Conservation (phyloP, 495 filamentous ascomycete species). For the Penicillium parvum region DNA sequence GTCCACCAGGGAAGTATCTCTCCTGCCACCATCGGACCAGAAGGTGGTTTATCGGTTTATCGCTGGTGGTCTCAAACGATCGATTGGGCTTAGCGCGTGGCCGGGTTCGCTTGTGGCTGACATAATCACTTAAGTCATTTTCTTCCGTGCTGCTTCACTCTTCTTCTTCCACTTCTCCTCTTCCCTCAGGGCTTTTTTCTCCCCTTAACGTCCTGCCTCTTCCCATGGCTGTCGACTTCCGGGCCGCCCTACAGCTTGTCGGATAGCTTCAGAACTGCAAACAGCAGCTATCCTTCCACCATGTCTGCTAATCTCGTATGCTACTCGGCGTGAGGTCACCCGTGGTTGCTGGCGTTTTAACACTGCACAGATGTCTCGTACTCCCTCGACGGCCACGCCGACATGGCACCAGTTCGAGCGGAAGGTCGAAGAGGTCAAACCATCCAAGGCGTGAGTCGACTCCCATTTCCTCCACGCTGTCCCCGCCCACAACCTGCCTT, state of each 20-base stretch:
- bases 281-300: conserved; percentile 6
- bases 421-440: conserved; percentile 79
- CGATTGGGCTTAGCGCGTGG: conserved; percentile 22
- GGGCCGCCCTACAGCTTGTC: conserved; percentile 21
- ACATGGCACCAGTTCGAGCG: conserved; percentile 68
- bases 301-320: conserved; percentile 46
- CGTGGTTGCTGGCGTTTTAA: conserved; percentile 40
- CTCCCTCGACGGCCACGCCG: conserved; percentile 62
- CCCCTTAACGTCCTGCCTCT: conserved; percentile 26
- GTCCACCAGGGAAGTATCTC: conserved; percentile 2
- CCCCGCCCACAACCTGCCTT: not conserved
- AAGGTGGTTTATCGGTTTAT: conserved; percentile 1
- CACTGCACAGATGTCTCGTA: conserved; percentile 56
- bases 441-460: conserved; percentile 78
- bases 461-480: conserved; percentile 5
- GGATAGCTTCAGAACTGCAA: conserved; percentile 18
- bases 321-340: conserved; percentile 33
- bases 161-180: conserved; percentile 11
- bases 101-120: conserved; percentile 20
- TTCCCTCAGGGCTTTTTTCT: conserved; percentile 10
- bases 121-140: conserved; percentile 18
- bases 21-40: conserved; percentile 6
- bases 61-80: conserved; percentile 7
- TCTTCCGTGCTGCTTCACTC: conserved; percentile 7
- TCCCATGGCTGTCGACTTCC: conserved; percentile 28